Conservation (phyloP, 2,329 filamentous ascomycete genomes). For the Pseudogymnoascus sp. region DNA sequence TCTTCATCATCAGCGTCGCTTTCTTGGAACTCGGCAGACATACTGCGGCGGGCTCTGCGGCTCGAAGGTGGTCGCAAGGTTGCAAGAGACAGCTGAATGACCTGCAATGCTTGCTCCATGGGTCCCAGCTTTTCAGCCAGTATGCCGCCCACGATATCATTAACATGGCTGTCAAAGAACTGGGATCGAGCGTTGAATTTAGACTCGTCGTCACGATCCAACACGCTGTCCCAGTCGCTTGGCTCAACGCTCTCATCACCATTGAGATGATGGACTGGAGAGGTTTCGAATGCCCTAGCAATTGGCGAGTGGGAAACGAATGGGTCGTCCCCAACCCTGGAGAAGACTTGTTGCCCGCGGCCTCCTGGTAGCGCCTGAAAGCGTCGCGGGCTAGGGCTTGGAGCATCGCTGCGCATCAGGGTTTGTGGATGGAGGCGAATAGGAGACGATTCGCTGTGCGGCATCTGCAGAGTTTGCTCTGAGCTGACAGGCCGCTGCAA, state of each 20-base stretch:
- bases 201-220: conserved; percentile 73
- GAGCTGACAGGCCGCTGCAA: conserved; percentile 29
- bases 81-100: conserved; percentile 63
- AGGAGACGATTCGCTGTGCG: conserved; percentile 37
- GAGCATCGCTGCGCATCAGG: conserved; percentile 57
- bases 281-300: conserved; percentile 41
- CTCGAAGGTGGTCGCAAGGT: conserved; percentile 48
- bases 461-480: conserved; percentile 7
- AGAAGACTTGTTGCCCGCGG: conserved; percentile 35
- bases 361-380: conserved; percentile 41
- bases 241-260: conserved; percentile 55
- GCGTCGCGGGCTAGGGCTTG: conserved; percentile 62
- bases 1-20: conserved; percentile 95
- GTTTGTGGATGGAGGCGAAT: conserved; percentile 45
- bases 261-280: conserved; percentile 55
- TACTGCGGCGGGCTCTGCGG: conserved; percentile 52
- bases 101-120: conserved; percentile 67
- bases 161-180: conserved; percentile 88
- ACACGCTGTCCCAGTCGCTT: conserved; percentile 87
- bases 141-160: conserved; percentile 71
- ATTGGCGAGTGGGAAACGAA: conserved; percentile 28
- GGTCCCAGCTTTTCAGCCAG: conserved; percentile 71
- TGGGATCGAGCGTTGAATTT: conserved; percentile 73
- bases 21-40: conserved; percentile 61
- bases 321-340: conserved; percentile 37